Evolutionary conservation across 2,329 filamentous ascomycete genomes (phyloP), one percentile per base, ranked within the genome.

Genomic region (Coniochaeta hoffmannii): DNA sequence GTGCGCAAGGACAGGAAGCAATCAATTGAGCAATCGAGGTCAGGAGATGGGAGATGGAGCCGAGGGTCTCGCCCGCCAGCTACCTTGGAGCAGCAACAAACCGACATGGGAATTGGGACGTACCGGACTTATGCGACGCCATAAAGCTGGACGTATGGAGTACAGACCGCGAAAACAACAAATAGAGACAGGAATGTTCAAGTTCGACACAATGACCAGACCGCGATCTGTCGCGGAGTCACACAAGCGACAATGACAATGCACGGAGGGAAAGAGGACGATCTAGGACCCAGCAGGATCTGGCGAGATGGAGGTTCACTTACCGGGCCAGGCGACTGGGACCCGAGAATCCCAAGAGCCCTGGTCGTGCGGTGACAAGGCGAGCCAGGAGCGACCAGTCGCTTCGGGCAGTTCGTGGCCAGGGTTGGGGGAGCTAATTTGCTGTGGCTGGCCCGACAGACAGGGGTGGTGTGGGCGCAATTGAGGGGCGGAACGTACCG

Each of bases 101-200:
- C 41, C 24, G 26, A 46, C 41, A 51, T 19, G 32, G n/a, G n/a
- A 32, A 34, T 32, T 19, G 26, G 26, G 32, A 53, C 50, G 19
- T 53, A 53, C 50, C 31, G 17, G 34, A 36, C 19, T 38, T 38
- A 53, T 35, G 30, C 22, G 50, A 38, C 50, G 50, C 50, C 50
- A 53, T 53, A 53, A 36, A 53, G 50, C 19, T 53, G 10, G 31
- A 51, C 49, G 30, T 32, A 28, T 24, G 49, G n/a, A 51, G 32
- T n/a, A 22, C 30, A 34, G 28, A 34, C 28, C 10, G 15, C 49
- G 49, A 22, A 6, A 19, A 4, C n/a, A 51, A 11, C 26, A 2
- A 51, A 51, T 7, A 15, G 31, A 34, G 49, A 19, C 15, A 7
- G n/a, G 44, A 50, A 30, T 50, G 12, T 28, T 19, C 24, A n/a